phyloP scores from a whole-genome alignment of 345 rosid genomes.

The Leavenworthia alabamica region DNA sequence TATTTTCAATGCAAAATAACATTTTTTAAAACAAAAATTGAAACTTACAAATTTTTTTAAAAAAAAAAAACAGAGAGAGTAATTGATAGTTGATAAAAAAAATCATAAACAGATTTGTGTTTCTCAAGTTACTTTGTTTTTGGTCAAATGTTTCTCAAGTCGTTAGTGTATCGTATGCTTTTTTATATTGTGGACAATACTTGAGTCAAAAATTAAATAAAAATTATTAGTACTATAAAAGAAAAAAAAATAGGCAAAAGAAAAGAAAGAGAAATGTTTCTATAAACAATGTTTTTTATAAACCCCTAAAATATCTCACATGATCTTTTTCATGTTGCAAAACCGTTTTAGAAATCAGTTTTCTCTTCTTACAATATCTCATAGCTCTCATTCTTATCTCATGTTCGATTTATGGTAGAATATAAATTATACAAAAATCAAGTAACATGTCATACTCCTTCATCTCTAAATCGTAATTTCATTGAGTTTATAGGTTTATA shows the following conservation, averaged over 20 bases:
- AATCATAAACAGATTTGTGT: neutral
- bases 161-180: too few species aligned
- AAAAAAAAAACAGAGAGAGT: too few species aligned
- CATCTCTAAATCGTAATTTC: neutral
- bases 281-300: neutral
- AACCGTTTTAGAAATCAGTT: neutral
- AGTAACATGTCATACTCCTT: neutral
- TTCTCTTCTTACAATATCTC: neutral
- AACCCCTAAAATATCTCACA: neutral
- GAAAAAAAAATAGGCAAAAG: neutral
- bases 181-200: neutral
- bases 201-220: too few species aligned
- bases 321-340: neutral
- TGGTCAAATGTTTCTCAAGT: neutral
- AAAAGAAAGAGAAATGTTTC: neutral
- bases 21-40: too few species aligned
- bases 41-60: too few species aligned
- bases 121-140: neutral
- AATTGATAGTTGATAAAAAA: neutral
- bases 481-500: neutral
- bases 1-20: too few species aligned
- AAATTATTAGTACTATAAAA: neutral
- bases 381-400: neutral
- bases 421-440: neutral
- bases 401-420: neutral